Conservation (phyloP, 129 eudicot species). For the Flaveria sonorensis region DNA sequence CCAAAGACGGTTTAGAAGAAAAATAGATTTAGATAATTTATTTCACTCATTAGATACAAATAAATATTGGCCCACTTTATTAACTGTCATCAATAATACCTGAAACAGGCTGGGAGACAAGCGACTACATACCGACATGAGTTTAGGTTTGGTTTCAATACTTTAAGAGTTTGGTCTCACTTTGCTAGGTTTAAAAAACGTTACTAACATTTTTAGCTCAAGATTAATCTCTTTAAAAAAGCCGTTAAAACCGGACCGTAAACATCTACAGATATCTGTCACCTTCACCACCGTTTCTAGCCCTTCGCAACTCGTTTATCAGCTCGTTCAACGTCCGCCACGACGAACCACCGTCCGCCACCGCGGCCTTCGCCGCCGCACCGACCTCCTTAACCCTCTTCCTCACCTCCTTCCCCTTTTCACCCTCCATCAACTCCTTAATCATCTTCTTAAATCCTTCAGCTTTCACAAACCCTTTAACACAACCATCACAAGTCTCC, state of each 20-base stretch:
- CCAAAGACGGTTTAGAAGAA: too few relatives aligned
- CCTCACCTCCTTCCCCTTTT: slow-evolving; percentile 48
- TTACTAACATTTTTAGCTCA: too few relatives aligned
- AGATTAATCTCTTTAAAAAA: too few relatives aligned
- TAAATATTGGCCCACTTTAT: too few relatives aligned
- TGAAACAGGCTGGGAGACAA: background rate
- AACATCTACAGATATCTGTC: background rate
- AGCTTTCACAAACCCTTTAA: slow-evolving; percentile 55
- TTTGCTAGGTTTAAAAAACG: too few relatives aligned
- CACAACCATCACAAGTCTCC: slow-evolving; percentile 47
- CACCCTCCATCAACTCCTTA: slow-evolving; percentile 66
- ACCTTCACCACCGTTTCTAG: background rate
- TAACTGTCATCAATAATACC: too few relatives aligned
- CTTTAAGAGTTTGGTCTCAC: too few relatives aligned
- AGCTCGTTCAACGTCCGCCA: slow-evolving; percentile 54
- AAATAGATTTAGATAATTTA: too few relatives aligned
- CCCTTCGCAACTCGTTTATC: slow-evolving; percentile 41
- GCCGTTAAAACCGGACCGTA: background rate
- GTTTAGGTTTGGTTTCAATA: too few relatives aligned
- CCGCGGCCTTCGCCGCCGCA: slow-evolving; percentile 45
- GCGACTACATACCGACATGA: too few relatives aligned
- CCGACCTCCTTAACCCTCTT: slow-evolving; percentile 53
- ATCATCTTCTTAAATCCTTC: slow-evolving; percentile 49
- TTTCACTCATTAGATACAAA: too few relatives aligned
- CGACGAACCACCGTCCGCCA: slow-evolving; percentile 66